phyloP scores from a whole-genome alignment of 1,139 yeast genomes.

The Pichia cactophila region DNA sequence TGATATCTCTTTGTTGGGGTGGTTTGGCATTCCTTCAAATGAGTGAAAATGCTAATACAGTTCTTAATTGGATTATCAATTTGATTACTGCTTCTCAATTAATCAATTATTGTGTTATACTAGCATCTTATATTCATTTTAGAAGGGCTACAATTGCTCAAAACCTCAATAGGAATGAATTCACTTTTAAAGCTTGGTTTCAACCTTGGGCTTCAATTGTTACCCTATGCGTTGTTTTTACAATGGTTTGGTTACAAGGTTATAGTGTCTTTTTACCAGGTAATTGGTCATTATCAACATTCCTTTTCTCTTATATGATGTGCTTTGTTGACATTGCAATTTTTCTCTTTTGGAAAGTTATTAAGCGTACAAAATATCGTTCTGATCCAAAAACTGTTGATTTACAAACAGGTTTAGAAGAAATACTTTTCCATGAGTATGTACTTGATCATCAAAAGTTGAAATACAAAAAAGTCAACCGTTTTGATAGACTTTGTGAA shows the following conservation, averaged over 20 bases:
- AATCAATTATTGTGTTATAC: conserved; percentile 60
- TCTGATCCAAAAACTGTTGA: conserved; percentile 43
- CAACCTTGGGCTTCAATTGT: conserved; percentile 49
- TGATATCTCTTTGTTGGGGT: conserved; percentile 33
- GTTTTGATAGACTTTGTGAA: conserved; percentile 6
- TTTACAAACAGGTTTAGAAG: conserved; percentile 45
- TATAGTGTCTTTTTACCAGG: conserved; percentile 62
- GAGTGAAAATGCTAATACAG: conserved; percentile 53
- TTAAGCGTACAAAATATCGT: conserved; percentile 42
- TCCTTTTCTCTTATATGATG: conserved; percentile 62
- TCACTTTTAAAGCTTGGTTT: conserved; percentile 50
- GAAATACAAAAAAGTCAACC: conserved; percentile 5
- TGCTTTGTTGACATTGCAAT: conserved; percentile 54
- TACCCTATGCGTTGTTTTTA: conserved; percentile 39
- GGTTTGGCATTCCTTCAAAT: conserved; percentile 49
- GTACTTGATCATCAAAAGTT: conserved; percentile 13
- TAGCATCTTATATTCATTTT: conserved; percentile 56
- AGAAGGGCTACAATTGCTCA: conserved; percentile 56
- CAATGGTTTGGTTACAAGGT: conserved; percentile 59
- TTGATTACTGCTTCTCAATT: conserved; percentile 75
- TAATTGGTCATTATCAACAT: conserved; percentile 58
- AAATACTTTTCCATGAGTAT: conserved; percentile 48
- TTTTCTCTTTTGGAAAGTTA: conserved; percentile 50
- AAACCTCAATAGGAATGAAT: conserved; percentile 42
- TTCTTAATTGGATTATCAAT: conserved; percentile 67